Evolutionary conservation across 108 stramenopile species (phyloP).

Genomic region (Skeletonema costatum): DNA sequence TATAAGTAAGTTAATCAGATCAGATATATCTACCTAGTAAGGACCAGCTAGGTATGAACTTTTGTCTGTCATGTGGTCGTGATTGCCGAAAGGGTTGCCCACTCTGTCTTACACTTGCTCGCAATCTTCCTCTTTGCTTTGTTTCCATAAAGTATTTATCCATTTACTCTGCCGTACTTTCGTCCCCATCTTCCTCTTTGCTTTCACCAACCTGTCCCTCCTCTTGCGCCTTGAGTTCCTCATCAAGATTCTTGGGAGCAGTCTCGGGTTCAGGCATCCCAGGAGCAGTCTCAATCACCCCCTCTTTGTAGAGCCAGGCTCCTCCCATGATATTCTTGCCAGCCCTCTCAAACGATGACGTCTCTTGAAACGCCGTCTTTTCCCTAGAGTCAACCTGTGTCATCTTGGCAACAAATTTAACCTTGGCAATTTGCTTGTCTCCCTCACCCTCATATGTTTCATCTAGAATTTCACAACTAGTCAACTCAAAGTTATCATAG

Average conservation of each 20-base stretch:
- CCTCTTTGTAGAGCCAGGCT: conserved; percentile 70
- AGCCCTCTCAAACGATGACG: conserved; percentile 64
- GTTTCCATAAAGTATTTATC: no score
- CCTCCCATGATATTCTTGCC: conserved; percentile 54
- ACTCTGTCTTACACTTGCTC: no score
- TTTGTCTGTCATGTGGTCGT: no score
- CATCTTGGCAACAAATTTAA: conserved; percentile 67
- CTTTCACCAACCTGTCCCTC: neutral
- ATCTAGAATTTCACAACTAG: conserved; percentile 56
- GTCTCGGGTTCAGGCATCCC: conserved; percentile 37
- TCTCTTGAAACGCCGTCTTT: conserved; percentile 74
- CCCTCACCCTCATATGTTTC: conserved; percentile 59
- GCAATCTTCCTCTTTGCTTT: no score
- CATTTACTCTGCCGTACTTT: neutral
- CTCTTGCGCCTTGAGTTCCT: conserved; percentile 10
- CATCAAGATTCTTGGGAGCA: conserved; percentile 15
- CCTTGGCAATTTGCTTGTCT: conserved; percentile 49
- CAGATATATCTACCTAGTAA: no score
- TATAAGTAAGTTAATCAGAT: no score
- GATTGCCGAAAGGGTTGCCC: no score
- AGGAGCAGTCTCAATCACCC: conserved; percentile 41
- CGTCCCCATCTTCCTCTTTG: neutral
- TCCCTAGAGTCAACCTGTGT: conserved; percentile 66
- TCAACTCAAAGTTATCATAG: conserved; percentile 78
- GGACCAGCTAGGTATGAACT: no score